A percentile compares a stretch with the other conserved stretches of the same genome.
Conservation (phyloP, 2,329 filamentous ascomycete genomes). For the Neoascochyta sp. region DNA sequence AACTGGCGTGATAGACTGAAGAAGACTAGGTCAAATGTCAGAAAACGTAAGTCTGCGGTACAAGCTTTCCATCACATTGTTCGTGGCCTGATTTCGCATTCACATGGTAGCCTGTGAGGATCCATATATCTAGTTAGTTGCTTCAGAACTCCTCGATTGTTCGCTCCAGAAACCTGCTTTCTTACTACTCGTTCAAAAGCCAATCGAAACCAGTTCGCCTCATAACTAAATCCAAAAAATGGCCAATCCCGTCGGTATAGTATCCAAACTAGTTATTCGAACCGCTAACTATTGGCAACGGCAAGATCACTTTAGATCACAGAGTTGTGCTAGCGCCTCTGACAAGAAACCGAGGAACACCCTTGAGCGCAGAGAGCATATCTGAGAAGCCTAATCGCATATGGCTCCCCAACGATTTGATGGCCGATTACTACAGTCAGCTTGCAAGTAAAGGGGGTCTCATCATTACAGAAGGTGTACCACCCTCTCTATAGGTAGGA, state of each 20-base stretch:
- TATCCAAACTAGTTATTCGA: slow-evolving; percentile 35
- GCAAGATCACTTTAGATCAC: slow-evolving; percentile 31
- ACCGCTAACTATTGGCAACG: slow-evolving; percentile 31
- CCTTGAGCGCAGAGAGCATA: slow-evolving; percentile 39
- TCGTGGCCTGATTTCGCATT: too few species aligned
- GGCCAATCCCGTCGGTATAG: slow-evolving; percentile 10
- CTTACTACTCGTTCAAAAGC: too few species aligned
- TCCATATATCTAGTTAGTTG: too few species aligned
- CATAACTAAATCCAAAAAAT: background rate
- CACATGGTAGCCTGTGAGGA: too few species aligned
- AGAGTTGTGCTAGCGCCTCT: slow-evolving; percentile 33
- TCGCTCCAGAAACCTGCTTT: too few species aligned
- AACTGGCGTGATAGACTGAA: too few species aligned
- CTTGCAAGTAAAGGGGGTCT: slow-evolving; percentile 52
- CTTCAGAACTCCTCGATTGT: too few species aligned
- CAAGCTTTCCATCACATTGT: too few species aligned
- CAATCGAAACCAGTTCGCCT: too few species aligned
- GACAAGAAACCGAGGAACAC: slow-evolving; percentile 44
- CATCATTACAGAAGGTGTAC: slow-evolving; percentile 55
- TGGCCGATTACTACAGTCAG: slow-evolving; percentile 51
- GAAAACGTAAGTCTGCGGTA: too few species aligned
- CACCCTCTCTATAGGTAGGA: slow-evolving; percentile 45
- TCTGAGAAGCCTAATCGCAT: slow-evolving; percentile 46
- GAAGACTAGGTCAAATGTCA: too few species aligned
- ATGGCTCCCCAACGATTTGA: slow-evolving; percentile 45